Base-by-base conservation (phyloP, 371 early-diverging fungal genomes). In the Mucor indicus region DNA sequence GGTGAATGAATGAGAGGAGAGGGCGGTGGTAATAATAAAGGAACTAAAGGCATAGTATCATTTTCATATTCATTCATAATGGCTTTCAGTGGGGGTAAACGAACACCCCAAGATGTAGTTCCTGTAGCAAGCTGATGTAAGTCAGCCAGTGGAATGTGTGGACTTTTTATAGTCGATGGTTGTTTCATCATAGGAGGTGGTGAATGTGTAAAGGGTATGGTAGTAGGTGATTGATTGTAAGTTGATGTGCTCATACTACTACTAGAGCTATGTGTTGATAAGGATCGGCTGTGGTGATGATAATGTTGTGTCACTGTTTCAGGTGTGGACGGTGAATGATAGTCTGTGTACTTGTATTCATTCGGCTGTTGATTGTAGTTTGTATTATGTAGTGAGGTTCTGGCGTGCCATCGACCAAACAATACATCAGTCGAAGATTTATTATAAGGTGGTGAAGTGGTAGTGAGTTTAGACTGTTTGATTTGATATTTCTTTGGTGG, bases 351-450 rank as follows among this genome's bases (percentile, higher is more conserved):
- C 53, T 15, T 47, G 33, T 2, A 12, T 30, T 5, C 39, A 39
- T 22, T 48, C 1, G 30, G 11, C 48, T 13, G 32, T 3, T 1
- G n/a, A 16, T 38, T 38, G 31, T 15, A 24, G 23, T 17, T n/a
- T 16, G 12, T 37, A 21, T 48, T 38, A 21, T 48, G 13, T 2
- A 8, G 17, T 9, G n/a, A 36, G 4, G 31, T 15, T 4, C 30
- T 41, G 24, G 52, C 48, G 30, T 57, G 58, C 58, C 58, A 57
- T 23, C 48, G 32, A 24, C 58, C 58, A 52, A 57, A 57, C 13
- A 36, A 52, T 4, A 47, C 58, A 21, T 51, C 48, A 4, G 47
- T 16, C 3, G 37, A 17, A 19, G 27, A 5, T 19, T 35, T 42
- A 9, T 36, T 12, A 38, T 53, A 47, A 33, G 47, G 10, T n/a